A percentile compares a stretch with the other conserved stretches of the same genome.
Conservation (phyloP, 2,329 filamentous ascomycete species). For the Paracamarosporium sp. region DNA sequence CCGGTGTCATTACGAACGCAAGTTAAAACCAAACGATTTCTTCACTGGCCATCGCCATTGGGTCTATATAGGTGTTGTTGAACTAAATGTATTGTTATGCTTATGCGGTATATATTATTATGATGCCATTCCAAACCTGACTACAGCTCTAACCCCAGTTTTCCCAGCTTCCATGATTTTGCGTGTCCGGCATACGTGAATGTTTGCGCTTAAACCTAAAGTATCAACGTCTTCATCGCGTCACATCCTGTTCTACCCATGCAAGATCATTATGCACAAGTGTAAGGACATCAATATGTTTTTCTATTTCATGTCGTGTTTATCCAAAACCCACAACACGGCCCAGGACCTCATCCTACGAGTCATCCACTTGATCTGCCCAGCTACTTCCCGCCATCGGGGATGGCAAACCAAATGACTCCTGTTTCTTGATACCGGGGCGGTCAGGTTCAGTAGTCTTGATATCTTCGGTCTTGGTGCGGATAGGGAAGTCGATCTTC, state of each 20-base stretch:
- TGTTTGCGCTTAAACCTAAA: too few relatives aligned
- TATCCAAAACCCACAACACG: background rate
- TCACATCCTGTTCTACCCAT: background rate
- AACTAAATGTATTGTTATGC: too few relatives aligned
- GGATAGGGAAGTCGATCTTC: constrained; percentile 39
- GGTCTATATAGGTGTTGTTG: too few relatives aligned
- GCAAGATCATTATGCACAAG: background rate
- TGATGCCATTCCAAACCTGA: too few relatives aligned
- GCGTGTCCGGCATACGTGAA: too few relatives aligned
- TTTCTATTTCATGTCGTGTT: background rate
- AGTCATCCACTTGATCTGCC: constrained; percentile 53
- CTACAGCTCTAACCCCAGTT: too few relatives aligned
- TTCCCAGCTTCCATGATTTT: too few relatives aligned
- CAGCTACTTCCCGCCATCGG: constrained; percentile 47
- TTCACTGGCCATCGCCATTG: too few relatives aligned
- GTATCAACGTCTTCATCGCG: background rate
- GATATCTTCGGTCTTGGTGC: constrained; percentile 27
- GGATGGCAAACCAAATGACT: constrained; percentile 39
- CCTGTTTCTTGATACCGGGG: constrained; percentile 36
- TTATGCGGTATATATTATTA: too few relatives aligned
- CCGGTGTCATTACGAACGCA: too few relatives aligned
- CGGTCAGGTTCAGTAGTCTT: constrained; percentile 24
- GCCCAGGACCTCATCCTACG: background rate
- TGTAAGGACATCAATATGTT: background rate
- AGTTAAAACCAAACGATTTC: too few relatives aligned